Conservation (phyloP, 2,329 filamentous ascomycete species). For the Trichoderma sp. region DNA sequence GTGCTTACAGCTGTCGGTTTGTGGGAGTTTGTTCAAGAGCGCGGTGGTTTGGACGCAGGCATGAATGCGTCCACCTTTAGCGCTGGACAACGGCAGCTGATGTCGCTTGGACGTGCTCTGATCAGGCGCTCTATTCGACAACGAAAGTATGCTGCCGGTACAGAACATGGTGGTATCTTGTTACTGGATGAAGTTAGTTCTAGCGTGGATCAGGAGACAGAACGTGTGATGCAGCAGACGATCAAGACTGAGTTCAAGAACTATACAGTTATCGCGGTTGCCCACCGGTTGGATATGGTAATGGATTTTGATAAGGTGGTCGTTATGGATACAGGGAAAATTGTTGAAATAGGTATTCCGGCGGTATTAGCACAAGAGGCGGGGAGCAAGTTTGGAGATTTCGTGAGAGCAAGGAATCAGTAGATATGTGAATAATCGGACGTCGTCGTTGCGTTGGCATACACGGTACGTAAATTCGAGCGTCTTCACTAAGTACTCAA, state of each 20-base stretch:
- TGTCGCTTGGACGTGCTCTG: conserved; percentile 60
- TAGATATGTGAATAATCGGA: not conserved
- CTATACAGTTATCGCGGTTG: not conserved
- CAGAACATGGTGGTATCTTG: not conserved
- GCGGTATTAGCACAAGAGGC: not conserved
- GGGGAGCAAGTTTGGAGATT: not conserved
- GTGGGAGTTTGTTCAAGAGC: conserved; percentile 32
- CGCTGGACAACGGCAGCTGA: conserved; percentile 62
- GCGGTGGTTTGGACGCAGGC: conserved; percentile 35
- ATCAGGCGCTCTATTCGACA: conserved; percentile 34
- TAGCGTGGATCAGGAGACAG: not conserved
- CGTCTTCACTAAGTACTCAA: not conserved
- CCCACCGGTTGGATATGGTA: not conserved
- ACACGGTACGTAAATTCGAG: not conserved
- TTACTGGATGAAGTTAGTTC: not conserved
- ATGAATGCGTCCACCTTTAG: conserved; percentile 50
- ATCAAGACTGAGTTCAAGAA: not conserved
- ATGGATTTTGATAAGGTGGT: not conserved
- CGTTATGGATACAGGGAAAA: not conserved
- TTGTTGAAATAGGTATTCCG: not conserved
- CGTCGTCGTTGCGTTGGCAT: not conserved
- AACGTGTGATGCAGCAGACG: not conserved
- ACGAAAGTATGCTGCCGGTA: not conserved
- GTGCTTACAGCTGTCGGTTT: conserved; percentile 33
- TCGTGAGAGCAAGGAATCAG: not conserved